phyloP scores from a whole-genome alignment of 2,329 filamentous ascomycete species.

The Allantophomopsis lycopodina region DNA sequence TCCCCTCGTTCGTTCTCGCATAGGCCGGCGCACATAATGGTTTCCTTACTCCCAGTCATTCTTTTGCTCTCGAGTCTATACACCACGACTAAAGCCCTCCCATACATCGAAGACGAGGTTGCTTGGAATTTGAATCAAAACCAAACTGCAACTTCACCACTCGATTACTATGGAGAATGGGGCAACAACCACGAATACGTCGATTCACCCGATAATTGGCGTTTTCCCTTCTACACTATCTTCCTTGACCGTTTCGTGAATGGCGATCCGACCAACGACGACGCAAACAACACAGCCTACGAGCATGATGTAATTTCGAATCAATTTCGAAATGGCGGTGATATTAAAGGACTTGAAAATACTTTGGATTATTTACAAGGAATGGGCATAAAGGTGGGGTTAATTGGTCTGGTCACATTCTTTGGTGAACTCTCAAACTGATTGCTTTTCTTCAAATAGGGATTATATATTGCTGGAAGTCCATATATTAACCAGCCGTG shows the following conservation, averaged over 20 bases:
- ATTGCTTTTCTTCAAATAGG: constrained; percentile 19
- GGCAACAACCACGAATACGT: constrained; percentile 30
- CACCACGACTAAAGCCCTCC: constrained; percentile 7
- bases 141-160: constrained; percentile 34
- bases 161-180: constrained; percentile 44
- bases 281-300: constrained; percentile 44
- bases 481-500: constrained; percentile 51
- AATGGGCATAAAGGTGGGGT: constrained; percentile 42
- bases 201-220: constrained; percentile 45
- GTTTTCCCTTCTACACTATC: constrained; percentile 51
- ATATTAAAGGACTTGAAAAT: constrained; percentile 40
- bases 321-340: constrained; percentile 50
- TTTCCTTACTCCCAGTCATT: not conserved
- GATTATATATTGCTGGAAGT: constrained; percentile 48
- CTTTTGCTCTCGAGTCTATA: not conserved
- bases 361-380: constrained; percentile 50
- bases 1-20: not conserved
- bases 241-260: constrained; percentile 52
- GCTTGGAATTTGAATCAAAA: constrained; percentile 50
- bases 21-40: constrained; percentile 1
- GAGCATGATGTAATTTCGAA: constrained; percentile 46
- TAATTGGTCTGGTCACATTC: not conserved
- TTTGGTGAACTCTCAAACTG: too few species aligned
- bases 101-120: constrained; percentile 32
- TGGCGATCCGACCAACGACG: constrained; percentile 49